Percentiles rank a stretch among this genome's conserved stretches.
These are phyloP conservation scores for Eucalyptus marginata DNA, from an alignment of 345 rosid species.

Conservation along the genomic window DNA sequence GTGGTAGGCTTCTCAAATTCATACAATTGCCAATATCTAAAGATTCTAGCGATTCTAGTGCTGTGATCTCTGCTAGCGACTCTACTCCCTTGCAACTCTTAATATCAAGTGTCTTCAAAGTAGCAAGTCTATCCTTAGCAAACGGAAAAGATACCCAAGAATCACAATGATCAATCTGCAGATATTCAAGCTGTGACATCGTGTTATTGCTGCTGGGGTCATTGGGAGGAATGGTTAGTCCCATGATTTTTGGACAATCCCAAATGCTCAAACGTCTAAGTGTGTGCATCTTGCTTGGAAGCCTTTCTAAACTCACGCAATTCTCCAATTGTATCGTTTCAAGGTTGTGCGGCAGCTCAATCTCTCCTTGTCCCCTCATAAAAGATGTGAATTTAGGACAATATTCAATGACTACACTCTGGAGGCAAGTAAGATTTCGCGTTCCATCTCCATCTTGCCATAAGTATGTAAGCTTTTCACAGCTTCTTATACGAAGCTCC, in stretches of 20 bases:
- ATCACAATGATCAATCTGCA: fast-evolving
- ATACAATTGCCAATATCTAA: fast-evolving
- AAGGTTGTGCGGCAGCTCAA: fast-evolving
- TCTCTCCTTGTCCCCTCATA: fast-evolving
- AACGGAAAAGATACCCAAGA: fast-evolving
- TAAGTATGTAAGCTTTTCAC: background rate
- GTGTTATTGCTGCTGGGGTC: fast-evolving
- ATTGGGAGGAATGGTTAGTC: too few species aligned
- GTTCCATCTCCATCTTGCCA: background rate
- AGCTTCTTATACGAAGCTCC: fast-evolving
- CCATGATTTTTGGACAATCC: background rate
- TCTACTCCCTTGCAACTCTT: fast-evolving
- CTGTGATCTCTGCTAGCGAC: background rate
- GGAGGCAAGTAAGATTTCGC: background rate
- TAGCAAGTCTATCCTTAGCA: background rate
- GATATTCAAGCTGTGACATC: fast-evolving
- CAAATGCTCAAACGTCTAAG: fast-evolving
- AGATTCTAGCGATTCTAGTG: fast-evolving
- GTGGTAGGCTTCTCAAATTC: too few species aligned
- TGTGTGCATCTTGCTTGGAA: background rate
- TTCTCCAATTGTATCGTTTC: fast-evolving
- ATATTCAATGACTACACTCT: fast-evolving
- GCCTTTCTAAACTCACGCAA: background rate
- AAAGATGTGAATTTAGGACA: background rate
- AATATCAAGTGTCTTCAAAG: fast-evolving